A percentile compares a stretch with the other conserved stretches of the same genome.
Conservation (phyloP, 768 basidiomycete genomes). For the Thelephora ganbajun region DNA sequence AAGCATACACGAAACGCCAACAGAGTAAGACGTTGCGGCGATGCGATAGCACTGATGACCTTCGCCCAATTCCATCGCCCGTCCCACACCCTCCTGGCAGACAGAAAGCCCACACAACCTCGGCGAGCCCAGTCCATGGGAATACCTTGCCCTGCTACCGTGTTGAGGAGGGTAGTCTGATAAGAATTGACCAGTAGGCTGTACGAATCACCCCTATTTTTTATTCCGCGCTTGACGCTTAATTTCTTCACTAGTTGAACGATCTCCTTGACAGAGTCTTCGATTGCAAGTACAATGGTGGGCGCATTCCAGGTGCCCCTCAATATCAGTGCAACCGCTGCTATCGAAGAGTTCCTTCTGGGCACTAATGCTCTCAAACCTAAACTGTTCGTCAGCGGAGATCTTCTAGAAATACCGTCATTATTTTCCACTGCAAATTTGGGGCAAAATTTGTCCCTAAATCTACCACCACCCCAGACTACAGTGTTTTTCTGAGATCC, state of each 20-base stretch:
- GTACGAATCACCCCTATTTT: slow-evolving; percentile 26
- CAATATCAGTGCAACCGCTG: slow-evolving; percentile 74
- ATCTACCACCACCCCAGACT: too few species aligned
- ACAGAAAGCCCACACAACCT: slow-evolving; percentile 26
- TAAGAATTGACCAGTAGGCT: slow-evolving; percentile 73
- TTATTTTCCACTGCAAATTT: slow-evolving; percentile 98
- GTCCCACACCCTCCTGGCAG: slow-evolving; percentile 40
- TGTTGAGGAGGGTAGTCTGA: slow-evolving; percentile 89
- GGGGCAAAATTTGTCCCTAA: slow-evolving; percentile 90
- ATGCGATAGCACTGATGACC: slow-evolving; percentile 73
- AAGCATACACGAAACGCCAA: slow-evolving; percentile 67
- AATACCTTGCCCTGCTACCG: slow-evolving; percentile 91
- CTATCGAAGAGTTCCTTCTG: slow-evolving; percentile 73
- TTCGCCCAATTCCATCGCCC: slow-evolving; percentile 24
- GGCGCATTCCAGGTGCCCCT: slow-evolving; percentile 86
- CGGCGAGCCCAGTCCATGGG: slow-evolving; percentile 33
- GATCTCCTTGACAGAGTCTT: slow-evolving; percentile 66
- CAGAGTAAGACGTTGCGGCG: slow-evolving; percentile 65
- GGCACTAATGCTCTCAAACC: slow-evolving; percentile 40
- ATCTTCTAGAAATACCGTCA: slow-evolving; percentile 62
- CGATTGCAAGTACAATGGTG: slow-evolving; percentile 84
- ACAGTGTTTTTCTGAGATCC: too few species aligned
- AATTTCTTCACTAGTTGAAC: slow-evolving; percentile 43
- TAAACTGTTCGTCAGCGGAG: slow-evolving; percentile 60
- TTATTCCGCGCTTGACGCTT: slow-evolving; percentile 1